Percentiles rank a stretch among this genome's conserved stretches.
Conservation (phyloP, 805 yeast species). For the Starmerella stigmatis region DNA sequence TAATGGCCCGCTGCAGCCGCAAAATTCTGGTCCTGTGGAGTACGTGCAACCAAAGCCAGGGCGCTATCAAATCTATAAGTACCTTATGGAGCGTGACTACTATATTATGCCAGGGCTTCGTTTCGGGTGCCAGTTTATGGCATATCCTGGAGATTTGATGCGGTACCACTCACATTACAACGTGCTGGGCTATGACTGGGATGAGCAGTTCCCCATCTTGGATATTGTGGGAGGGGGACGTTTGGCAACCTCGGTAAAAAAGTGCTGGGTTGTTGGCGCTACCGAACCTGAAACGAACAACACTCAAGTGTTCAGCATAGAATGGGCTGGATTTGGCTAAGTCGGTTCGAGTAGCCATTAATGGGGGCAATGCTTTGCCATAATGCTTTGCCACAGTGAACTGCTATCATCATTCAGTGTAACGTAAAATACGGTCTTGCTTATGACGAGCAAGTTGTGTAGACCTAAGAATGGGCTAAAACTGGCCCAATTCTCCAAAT, state of each 20-base stretch:
- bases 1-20: neutral
- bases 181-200: slow-evolving; percentile 42
- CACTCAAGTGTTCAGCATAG: slow-evolving; percentile 50
- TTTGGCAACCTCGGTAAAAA: slow-evolving; percentile 84
- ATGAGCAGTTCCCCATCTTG: slow-evolving; percentile 45
- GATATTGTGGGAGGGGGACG: slow-evolving; percentile 77
- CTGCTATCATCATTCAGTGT: no score
- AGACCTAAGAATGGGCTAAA: no score
- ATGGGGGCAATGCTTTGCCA: no score
- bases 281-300: slow-evolving; percentile 25
- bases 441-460: no score
- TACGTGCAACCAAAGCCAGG: slow-evolving; percentile 7
- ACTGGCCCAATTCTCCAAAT: slow-evolving; percentile 13
- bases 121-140: slow-evolving; percentile 81
- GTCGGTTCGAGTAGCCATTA: no score
- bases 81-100: slow-evolving; percentile 39
- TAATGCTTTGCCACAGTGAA: no score
- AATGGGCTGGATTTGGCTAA: slow-evolving; percentile 95
- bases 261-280: slow-evolving; percentile 53
- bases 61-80: slow-evolving; percentile 33
- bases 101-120: slow-evolving; percentile 73
- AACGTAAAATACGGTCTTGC: no score
- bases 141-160: slow-evolving; percentile 92
- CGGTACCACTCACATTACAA: slow-evolving; percentile 81
- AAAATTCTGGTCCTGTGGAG: neutral